Base-by-base conservation (phyloP, 2,329 filamentous ascomycete species). In the Colletotrichum simmondsii region DNA sequence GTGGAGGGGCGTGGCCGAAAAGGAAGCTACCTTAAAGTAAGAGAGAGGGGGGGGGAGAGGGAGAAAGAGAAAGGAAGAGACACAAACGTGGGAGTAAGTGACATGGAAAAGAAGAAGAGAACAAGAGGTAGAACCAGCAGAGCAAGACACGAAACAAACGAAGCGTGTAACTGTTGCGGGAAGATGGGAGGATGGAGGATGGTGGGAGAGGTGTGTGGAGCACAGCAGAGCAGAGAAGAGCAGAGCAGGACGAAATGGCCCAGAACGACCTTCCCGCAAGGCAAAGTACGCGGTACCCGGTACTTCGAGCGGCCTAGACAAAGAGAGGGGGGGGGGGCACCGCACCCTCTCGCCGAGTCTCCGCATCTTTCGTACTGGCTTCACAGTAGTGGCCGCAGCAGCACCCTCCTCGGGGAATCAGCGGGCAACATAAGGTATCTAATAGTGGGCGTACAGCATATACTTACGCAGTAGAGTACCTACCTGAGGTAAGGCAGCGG, bases 251-350 rank as follows among this genome's bases (percentile, higher is more conserved):
- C 22, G 42, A 49, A 22, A 4, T 24, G 53, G 46, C 42, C 22
- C 30, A 68, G 46, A 62, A 61, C 65, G 46, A 46, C 30, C 32
- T 30, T 53, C 46, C 30, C 19, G 28, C 30, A 24, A 19, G 11
- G 26, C 63, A n/a, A 67, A 28, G 64, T 62, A 68, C 12, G 46
- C 4, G 56, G 42, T 68, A 68, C 68, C 46, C 2, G 63, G 42
- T 68, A 68, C 68, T 28, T 67, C 11, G 22, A 30, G 19, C 1
- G 19, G 42, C 42, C 42, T 11, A n/a, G 19, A 49, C 42, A 49
- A 49, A 49, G 42, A 49, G 42, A 62, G 42, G 42, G 42, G n/a
- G 7, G 11, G n/a, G n/a, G 11, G 22, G 24, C 28, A 46, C 19
- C 37, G 28, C 59, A n/a, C 28, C 26, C 46, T 42, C 32, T 53